Base-by-base conservation (phyloP, 2,329 filamentous ascomycete genomes). In the Hypoxylon sp. region DNA sequence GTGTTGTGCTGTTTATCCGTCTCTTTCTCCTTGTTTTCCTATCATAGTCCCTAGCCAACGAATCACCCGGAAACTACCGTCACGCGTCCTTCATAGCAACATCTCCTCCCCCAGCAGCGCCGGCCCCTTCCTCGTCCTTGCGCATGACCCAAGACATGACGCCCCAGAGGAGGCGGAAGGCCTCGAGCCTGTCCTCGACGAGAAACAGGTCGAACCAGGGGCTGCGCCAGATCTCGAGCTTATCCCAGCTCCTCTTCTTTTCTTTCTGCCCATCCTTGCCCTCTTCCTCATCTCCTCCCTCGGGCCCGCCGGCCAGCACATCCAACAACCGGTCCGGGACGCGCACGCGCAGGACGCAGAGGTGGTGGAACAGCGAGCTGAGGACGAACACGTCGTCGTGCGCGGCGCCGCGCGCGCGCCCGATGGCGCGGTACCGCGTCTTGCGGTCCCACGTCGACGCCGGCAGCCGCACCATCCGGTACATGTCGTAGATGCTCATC, bases 321-420 rank as follows among this genome's bases (percentile, higher is more conserved):
- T 78, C 75, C 24, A 88, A 73, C 42, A 88, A 69, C 20, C 75
- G 73, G 23, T 74, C 72, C 1, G 85, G 84, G 15, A 88, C 83
- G n/a, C 84, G 79, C 21, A 86, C 79, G 20, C 86, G 74, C 55
- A 88, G 67, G 43, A 88, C 71, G 21, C 79, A 82, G 10, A 88
- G 61, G 66, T 88, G 86, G 66, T 88, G 86, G 69, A 87, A 87
- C 24, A 88, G 70, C 3, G 79, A 80, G 70, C 83, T 87, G 35
- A 88, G 69, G 35, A 88, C 76, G 61, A 86, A 88, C 1, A 88
- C 74, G 64, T 88, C 85, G 62, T 88, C 86, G 66, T 81, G 82
- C 27, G 76, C 76, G 1, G 71, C 75, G 2, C 79, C 81, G 1
- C 65, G 65, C 9, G 71, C 69, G 60, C 79, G 81, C 4, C 85